These are phyloP conservation scores for Nemophila menziesii DNA, from an alignment of 257 asterid genomes.

Conservation along the genomic window DNA sequence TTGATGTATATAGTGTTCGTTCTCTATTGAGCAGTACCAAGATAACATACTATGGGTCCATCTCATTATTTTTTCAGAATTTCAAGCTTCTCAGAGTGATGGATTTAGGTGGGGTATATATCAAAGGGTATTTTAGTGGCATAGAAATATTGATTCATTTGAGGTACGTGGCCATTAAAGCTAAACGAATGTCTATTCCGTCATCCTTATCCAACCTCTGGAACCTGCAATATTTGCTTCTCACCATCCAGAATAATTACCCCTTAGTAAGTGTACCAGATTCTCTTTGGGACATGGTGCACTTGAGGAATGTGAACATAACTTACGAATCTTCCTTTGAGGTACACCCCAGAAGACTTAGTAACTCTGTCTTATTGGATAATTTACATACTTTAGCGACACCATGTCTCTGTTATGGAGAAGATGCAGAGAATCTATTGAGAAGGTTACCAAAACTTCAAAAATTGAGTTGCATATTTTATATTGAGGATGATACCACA, in stretches of 20 bases:
- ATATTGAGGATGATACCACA: background rate
- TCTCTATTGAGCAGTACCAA: background rate
- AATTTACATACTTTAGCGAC: background rate
- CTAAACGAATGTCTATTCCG: background rate
- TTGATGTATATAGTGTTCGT: background rate
- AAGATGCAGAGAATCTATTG: slow-evolving; percentile 1
- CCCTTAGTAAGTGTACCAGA: background rate
- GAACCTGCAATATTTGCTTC: background rate
- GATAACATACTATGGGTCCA: background rate
- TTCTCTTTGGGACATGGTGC: slow-evolving; percentile 1
- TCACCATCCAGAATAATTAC: background rate
- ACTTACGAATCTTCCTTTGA: background rate
- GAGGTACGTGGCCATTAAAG: background rate
- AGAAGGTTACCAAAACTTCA: background rate
- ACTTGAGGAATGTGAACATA: slow-evolving; percentile 3
- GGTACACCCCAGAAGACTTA: background rate
- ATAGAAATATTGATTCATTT: background rate
- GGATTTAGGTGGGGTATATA: background rate
- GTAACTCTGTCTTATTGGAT: background rate
- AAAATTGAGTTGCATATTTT: background rate
- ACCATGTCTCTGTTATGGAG: background rate
- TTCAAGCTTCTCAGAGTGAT: slow-evolving; percentile 4
- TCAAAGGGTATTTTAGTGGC: background rate
- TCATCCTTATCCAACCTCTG: background rate
- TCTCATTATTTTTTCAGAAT: background rate